Base-by-base conservation (phyloP, 371 early-diverging fungal species). In the Zychaea mexicana region DNA sequence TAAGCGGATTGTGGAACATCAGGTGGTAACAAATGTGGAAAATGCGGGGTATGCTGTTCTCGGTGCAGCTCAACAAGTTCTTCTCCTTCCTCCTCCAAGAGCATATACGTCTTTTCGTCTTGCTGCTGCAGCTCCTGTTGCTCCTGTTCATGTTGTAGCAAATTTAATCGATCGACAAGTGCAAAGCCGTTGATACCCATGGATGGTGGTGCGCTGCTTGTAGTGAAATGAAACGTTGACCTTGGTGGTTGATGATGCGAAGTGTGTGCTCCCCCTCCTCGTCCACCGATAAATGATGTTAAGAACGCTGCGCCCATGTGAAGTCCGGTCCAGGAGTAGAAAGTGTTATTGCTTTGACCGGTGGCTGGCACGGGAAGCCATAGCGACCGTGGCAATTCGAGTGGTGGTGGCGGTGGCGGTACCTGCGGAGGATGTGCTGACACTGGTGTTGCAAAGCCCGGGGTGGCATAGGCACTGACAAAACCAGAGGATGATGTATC, bases 271-370 rank as follows among this genome's bases (percentile, higher is more conserved):
- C n/a, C 9, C 15, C n/a, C n/a, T 42, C 15, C 7, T 47, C 49
- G 52, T 55, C 21, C 17, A 45, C 55, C 57, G 26, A 78, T 36
- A 60, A 78, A 73, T 7, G 78, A 78, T 1, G 75, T 73, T 28
- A 78, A 22, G 38, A 78, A 78, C 3, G 75, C 60, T 6, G 75
- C 76, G 0, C 78, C 78, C 71, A 78, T 73, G 52, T 75, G 78
- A 7, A 78, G 66, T 21, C 76, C 73, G 21, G 67, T 78, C 64
- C 68, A 64, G 10, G 65, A 58, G 22, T 57, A 69, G 5, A 56
- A 22, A 13, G 39, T 57, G 27, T 52, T 28, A 52, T 36, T 26
- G 22, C 10, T 22, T 46, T 27, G 45, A 2, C 26, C 22, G 0
- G 24, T 33, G 9, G 38, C 33, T 30, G 26, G 55, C 32, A 38